Evolutionary conservation across 176 grass and related monocot species (phyloP).

Genomic region (Panicum miliaceum): DNA sequence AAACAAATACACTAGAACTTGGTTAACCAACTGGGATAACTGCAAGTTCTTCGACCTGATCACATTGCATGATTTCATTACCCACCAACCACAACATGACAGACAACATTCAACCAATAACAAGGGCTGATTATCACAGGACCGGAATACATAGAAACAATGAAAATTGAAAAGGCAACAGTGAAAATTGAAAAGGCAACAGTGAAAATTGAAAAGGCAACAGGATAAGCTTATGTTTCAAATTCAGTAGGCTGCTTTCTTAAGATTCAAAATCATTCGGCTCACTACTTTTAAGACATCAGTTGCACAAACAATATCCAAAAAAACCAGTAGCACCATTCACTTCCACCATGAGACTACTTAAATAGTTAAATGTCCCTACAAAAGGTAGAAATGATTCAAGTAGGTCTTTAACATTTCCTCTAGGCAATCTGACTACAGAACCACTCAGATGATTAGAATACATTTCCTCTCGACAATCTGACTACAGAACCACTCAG

Average conservation of each 20-base stretch:
- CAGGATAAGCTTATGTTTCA: neutral
- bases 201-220: neutral
- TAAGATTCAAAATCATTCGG: conserved; percentile 6
- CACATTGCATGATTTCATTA: neutral
- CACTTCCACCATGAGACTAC: conserved; percentile 11
- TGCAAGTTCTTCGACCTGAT: neutral
- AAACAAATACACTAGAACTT: neutral
- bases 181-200: neutral
- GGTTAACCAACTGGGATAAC: neutral
- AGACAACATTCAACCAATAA: conserved; percentile 11
- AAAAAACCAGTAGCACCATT: neutral
- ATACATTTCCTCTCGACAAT: neutral
- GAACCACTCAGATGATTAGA: neutral
- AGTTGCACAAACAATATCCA: conserved; percentile 1
- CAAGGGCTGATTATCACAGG: neutral
- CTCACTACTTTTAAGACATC: neutral
- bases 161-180: neutral
- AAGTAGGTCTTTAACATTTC: neutral
- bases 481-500: neutral
- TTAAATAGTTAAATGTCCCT: conserved; percentile 3
- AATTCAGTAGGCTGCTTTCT: conserved; percentile 8
- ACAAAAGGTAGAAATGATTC: neutral
- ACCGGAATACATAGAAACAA: neutral
- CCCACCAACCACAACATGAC: neutral
- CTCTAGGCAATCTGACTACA: neutral